phyloP scores from a whole-genome alignment of 495 filamentous ascomycete species.

The Hypoxylon fragiforme region DNA sequence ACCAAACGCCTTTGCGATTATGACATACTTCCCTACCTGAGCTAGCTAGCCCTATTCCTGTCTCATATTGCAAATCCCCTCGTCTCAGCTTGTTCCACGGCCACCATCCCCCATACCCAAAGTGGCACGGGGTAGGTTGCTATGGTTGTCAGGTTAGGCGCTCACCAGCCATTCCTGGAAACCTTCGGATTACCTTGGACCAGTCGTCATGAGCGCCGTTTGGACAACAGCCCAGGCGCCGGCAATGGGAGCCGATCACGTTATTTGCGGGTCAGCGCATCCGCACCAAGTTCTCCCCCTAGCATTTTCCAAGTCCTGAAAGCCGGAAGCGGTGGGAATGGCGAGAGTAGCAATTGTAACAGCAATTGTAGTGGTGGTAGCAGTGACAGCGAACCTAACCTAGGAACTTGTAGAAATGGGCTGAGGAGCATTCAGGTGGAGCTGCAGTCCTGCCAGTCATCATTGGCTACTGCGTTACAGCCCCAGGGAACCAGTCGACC shows the following conservation, averaged over 20 bases:
- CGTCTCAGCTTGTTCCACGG: background rate
- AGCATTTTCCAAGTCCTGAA: slow-evolving; percentile 18
- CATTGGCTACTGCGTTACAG: background rate
- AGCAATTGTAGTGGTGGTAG: background rate
- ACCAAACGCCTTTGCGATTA: slow-evolving; percentile 24
- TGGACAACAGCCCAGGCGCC: slow-evolving; percentile 12
- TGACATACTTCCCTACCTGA: slow-evolving; percentile 33
- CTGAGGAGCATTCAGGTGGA: slow-evolving; percentile 24
- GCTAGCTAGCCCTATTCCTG: background rate
- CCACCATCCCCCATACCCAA: background rate
- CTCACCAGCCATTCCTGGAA: slow-evolving; percentile 29
- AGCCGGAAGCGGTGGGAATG: background rate
- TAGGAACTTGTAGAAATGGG: slow-evolving; percentile 1
- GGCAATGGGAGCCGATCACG: slow-evolving; percentile 15
- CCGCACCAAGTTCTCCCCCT: slow-evolving; percentile 26
- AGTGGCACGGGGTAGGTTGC: slow-evolving; percentile 13
- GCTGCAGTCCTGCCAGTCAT: slow-evolving; percentile 13
- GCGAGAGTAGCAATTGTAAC: background rate
- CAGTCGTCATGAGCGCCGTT: slow-evolving; percentile 3
- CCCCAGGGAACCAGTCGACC: slow-evolving; percentile 5
- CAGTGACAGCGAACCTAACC: background rate
- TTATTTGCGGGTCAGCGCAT: slow-evolving; percentile 20
- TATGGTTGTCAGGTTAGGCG: slow-evolving; percentile 29
- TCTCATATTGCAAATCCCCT: background rate
- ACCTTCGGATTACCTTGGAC: slow-evolving; percentile 27